Conservation (phyloP, 2,329 filamentous ascomycete genomes). For the Fusarium lyarnte region DNA sequence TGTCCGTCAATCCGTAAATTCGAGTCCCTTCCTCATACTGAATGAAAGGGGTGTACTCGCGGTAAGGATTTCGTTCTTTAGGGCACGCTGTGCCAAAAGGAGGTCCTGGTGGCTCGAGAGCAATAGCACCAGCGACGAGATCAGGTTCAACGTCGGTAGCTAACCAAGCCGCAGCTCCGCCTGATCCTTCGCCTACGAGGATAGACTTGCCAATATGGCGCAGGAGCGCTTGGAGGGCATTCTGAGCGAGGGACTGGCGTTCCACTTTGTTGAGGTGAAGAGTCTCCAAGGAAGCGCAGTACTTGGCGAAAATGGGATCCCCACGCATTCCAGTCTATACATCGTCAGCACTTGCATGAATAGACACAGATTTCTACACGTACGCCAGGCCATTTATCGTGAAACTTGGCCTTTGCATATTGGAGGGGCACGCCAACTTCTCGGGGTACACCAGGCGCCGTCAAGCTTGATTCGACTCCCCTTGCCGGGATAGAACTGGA, state of each 20-base stretch:
- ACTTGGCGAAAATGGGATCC: slow-evolving; percentile 59
- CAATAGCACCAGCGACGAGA: slow-evolving; percentile 59
- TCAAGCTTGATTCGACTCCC: slow-evolving; percentile 46
- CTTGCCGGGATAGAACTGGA: slow-evolving; percentile 31
- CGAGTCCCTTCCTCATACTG: slow-evolving; percentile 44
- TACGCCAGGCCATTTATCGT: slow-evolving; percentile 54
- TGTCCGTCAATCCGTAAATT: slow-evolving; percentile 53
- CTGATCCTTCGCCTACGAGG: slow-evolving; percentile 61
- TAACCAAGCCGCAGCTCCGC: slow-evolving; percentile 57
- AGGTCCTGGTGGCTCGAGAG: slow-evolving; percentile 63
- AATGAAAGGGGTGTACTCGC: slow-evolving; percentile 36
- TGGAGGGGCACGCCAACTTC: slow-evolving; percentile 14
- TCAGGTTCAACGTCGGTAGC: slow-evolving; percentile 59
- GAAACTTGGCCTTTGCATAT: slow-evolving; percentile 42
- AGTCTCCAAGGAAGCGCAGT: slow-evolving; percentile 56
- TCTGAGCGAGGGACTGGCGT: slow-evolving; percentile 46
- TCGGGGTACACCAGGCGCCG: slow-evolving; percentile 40
- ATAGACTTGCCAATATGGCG: slow-evolving; percentile 53
- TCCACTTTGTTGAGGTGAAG: slow-evolving; percentile 42
- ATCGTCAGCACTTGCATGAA: neutral
- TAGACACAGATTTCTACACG: neutral
- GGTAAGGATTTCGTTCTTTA: slow-evolving; percentile 3
- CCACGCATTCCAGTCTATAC: slow-evolving; percentile 49
- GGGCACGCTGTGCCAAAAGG: slow-evolving; percentile 52
- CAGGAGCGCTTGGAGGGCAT: slow-evolving; percentile 55